These are phyloP conservation scores for Botrytis tulipae DNA, from an alignment of 2,329 filamentous ascomycete genomes.

Conservation along the genomic window DNA sequence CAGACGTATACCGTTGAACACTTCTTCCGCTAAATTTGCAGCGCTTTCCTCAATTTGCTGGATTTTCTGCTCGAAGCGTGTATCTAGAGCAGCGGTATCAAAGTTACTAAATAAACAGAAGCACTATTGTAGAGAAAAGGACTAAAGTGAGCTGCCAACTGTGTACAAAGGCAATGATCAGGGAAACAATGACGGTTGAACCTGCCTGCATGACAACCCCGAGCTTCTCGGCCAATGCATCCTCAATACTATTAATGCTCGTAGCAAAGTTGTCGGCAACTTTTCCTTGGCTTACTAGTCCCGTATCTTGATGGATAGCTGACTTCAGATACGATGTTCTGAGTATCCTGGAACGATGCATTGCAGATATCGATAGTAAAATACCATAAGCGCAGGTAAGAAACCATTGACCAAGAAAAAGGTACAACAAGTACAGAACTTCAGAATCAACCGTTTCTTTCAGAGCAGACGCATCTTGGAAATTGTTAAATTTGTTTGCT, in stretches of 20 bases:
- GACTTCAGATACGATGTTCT: conserved; percentile 14
- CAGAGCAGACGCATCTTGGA: not conserved
- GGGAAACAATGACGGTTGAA: conserved; percentile 79
- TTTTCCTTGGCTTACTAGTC: conserved; percentile 7
- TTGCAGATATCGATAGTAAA: conserved; percentile 19
- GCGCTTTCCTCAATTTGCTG: not conserved
- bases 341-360: conserved; percentile 8
- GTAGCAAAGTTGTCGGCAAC: conserved; percentile 1
- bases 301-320: conserved; percentile 14
- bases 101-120: conserved; percentile 15
- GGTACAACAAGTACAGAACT: conserved; percentile 18
- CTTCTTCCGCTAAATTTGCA: not conserved
- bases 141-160: conserved; percentile 92
- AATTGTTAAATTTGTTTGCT: conserved; percentile 41
- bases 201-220: conserved; percentile 70
- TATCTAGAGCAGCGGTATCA: conserved; percentile 12
- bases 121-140: conserved; percentile 66
- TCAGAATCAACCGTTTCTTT: conserved; percentile 8
- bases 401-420: conserved; percentile 17
- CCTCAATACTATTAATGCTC: conserved; percentile 14
- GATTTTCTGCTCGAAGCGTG: conserved; percentile 9
- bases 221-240: conserved; percentile 69
- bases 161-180: conserved; percentile 81
- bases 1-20: not conserved
- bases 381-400: conserved; percentile 5